Percentiles rank a stretch among this genome's conserved stretches.
Evolutionary conservation across 73 alveolate genomes (phyloP).

Genomic region (Paramecium pentaurelia): DNA sequence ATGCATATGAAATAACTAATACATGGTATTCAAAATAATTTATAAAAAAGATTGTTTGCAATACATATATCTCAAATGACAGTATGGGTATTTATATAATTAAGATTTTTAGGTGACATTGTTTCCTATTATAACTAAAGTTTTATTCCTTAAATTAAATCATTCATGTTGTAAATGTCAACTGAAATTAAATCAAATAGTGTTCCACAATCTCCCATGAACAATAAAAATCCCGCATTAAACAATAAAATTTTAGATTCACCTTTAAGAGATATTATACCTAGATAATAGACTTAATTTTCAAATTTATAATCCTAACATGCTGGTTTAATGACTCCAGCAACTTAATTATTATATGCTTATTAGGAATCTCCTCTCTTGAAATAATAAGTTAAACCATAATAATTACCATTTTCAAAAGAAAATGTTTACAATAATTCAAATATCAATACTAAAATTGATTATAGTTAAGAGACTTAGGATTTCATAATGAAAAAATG

Average conservation of each 20-base stretch:
- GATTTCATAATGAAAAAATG: conserved; percentile 34
- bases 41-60: conserved; percentile 28
- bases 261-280: conserved; percentile 24
- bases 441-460: background rate
- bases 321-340: conserved; percentile 26
- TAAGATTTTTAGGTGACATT: background rate
- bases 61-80: conserved; percentile 4
- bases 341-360: conserved; percentile 42
- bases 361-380: conserved; percentile 39
- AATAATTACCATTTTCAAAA: background rate
- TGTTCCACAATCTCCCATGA: conserved; percentile 7
- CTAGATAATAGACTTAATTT: background rate
- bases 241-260: background rate
- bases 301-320: background rate
- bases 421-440: background rate
- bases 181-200: background rate
- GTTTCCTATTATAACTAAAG: background rate
- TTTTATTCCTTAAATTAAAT: conserved; percentile 11
- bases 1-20: conserved; percentile 11
- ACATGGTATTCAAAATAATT: conserved; percentile 16
- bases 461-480: conserved; percentile 23
- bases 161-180: background rate
- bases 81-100: background rate
- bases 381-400: background rate
- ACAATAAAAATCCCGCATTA: conserved; percentile 11